Conservation (phyloP, 176 grass and related monocot species). For the Cenchrus americanus region DNA sequence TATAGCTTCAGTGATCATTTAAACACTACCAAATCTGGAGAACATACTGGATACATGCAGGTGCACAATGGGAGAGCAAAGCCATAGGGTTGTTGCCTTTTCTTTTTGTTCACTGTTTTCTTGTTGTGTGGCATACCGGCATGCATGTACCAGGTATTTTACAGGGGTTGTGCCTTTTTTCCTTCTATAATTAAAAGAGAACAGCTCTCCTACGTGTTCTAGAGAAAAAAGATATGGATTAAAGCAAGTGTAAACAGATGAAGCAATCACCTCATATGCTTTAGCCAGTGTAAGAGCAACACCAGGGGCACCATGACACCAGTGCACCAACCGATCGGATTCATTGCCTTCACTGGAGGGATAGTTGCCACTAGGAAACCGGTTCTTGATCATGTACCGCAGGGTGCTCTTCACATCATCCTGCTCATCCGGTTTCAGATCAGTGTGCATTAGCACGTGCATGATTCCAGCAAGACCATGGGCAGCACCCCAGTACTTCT, state of each 20-base stretch:
- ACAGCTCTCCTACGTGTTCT: background rate
- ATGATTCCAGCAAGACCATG: slow-evolving; percentile 92
- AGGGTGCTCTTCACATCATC: slow-evolving; percentile 82
- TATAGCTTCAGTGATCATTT: background rate
- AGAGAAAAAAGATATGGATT: background rate
- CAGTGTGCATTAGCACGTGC: slow-evolving; percentile 79
- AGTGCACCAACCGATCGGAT: slow-evolving; percentile 72
- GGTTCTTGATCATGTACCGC: slow-evolving; percentile 79
- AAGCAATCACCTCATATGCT: slow-evolving; percentile 65
- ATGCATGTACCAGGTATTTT: background rate
- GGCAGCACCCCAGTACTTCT: slow-evolving; percentile 89
- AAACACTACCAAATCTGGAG: background rate
- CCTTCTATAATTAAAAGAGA: background rate
- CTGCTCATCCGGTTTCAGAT: slow-evolving; percentile 56
- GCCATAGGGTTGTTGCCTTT: background rate
- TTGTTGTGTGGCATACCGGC: background rate
- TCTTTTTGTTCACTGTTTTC: background rate
- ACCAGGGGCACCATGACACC: slow-evolving; percentile 95
- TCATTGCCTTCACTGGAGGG: slow-evolving; percentile 67
- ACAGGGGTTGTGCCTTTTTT: background rate
- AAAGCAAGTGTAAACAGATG: background rate
- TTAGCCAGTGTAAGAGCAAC: slow-evolving; percentile 77
- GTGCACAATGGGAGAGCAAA: background rate
- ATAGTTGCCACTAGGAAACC: slow-evolving; percentile 77
- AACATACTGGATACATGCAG: background rate